Evolutionary conservation across 805 yeast genomes (phyloP), one percentile per base, ranked within the genome.

Genomic region (Ogataea nakhonphanomensis): DNA sequence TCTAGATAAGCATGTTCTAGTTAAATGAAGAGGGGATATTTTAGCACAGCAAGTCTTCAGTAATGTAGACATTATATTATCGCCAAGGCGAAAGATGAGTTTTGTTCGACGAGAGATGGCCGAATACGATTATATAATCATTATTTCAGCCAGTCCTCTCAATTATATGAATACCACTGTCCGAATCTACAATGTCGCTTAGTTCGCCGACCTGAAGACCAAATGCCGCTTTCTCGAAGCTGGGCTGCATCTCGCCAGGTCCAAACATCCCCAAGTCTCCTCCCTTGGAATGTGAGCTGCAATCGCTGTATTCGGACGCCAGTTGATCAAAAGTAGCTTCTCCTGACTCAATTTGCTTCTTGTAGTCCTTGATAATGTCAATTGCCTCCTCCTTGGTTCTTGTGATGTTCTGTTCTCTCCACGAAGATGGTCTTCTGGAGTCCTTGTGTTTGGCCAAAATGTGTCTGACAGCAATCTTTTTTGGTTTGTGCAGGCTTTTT

Each of bases 181-280:
- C 95, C 12, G 90, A 78, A 64, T 89, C 97, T 11, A 93, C 84
- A 21, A 89, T 76, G 31, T 78, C 84, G 55, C 93, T 82, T 32
- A 84, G 61, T 58, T 90, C 93, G 14, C 96, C 96, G 14, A 88
- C 81, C 49, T 85, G 78, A 49, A 93, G 68, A 4, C 66, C 80
- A 60, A 84, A 91, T 1, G 96, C 81, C 2, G 93, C 95, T 44
- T 80, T 80, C 63, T 93, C 99, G 57, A 93, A 93, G 43, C 83
- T 67, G 25, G 96, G 96, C 63, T 93, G 98, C 99, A 93, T 93
- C 53, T 83, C 89, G 28, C 96, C 96, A 45, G 73, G 79, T 17
- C 84, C 87, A 58, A 93, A 93, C 57, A 67, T 79, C 0, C 99
- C 98, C 53, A 93, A 70, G 61, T 93, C 99, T 33, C 99, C 99